Evolutionary conservation across 805 yeast species (phyloP), one percentile per base, ranked within the genome.

Genomic region (Saccharomycopsis fodiens): DNA sequence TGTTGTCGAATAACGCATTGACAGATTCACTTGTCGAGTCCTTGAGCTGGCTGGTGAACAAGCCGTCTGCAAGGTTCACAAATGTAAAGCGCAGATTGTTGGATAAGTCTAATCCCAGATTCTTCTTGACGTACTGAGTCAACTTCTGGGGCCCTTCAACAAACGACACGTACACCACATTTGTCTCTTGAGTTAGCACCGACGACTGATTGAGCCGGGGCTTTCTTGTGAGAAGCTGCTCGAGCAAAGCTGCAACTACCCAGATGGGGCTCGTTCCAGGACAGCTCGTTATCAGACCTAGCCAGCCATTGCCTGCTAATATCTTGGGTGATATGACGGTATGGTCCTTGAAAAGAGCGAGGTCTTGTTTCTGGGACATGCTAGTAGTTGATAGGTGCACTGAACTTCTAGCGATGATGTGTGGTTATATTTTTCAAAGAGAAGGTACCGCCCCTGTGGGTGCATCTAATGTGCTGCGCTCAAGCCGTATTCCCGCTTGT

Each of bases 211-310:
- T 50, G 7, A 47, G 27, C 16, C 51, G 16, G 16, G 31, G 39
- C 21, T 42, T 47, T 3, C 38, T 41, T 22, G 35, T 32, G 5
- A 41, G 35, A 8, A 50, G 22, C 20, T 37, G 20, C 32, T 50
- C 49, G 17, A 48, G 41, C 25, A 50, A 31, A n/a, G 42, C n/a
- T 15, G 39, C 44, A 2, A 42, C 35, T 22, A 50, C 25, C 53
- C 53, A 50, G 5, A 29, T 17, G 7, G 46, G 44, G n/a, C 25
- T 29, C 5, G 53, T 47, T 4, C 47, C 52, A n/a, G 40, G 42
- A 17, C 38, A 19, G 4, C 39, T 30, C 5, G 48, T 41, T 8
- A 50, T 31, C 15, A 44, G 30, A 4, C 39, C 41, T 12, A 46
- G n/a, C 22, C 35, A 45, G 8, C 19, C 35, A 13, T 36, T 17